Conservation (phyloP, 2,329 filamentous ascomycete species). For the Zalaria obscura region DNA sequence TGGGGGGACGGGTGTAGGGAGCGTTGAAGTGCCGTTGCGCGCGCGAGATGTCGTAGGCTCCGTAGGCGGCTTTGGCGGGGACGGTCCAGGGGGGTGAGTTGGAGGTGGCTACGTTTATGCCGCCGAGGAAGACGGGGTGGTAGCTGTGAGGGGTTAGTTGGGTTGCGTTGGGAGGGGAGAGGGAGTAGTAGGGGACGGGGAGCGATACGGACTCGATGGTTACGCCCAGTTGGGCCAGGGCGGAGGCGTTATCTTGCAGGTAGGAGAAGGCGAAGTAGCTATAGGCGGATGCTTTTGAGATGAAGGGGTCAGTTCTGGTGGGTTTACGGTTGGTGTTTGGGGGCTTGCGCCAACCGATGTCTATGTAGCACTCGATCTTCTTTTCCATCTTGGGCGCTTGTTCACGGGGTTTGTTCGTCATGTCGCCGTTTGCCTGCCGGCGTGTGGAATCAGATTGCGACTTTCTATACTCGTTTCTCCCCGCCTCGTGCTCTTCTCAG, state of each 20-base stretch:
- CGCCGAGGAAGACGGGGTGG: slow-evolving; percentile 53
- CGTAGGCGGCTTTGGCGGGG: slow-evolving; percentile 51
- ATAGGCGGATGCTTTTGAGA: slow-evolving; percentile 45
- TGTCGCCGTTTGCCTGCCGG: too few species aligned
- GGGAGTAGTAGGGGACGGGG: background rate
- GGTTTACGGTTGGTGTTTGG: background rate
- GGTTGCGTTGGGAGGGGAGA: background rate
- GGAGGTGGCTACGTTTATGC: slow-evolving; percentile 31
- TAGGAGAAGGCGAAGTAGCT: slow-evolving; percentile 41
- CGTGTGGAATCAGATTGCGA: too few species aligned
- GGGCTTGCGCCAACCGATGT: background rate
- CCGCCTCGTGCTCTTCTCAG: too few species aligned
- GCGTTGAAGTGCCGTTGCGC: slow-evolving; percentile 38
- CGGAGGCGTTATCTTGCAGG: slow-evolving; percentile 39
- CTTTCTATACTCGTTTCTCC: too few species aligned
- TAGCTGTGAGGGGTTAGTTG: slow-evolving; percentile 33
- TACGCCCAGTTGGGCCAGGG: slow-evolving; percentile 44
- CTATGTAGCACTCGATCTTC: background rate
- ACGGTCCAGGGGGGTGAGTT: slow-evolving; percentile 65
- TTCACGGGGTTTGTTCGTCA: too few species aligned
- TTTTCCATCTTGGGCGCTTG: background rate
- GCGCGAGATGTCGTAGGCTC: slow-evolving; percentile 32
- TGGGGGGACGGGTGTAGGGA: slow-evolving; percentile 27
- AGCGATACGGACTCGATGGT: slow-evolving; percentile 44
- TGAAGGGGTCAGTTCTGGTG: background rate